Base-by-base conservation (phyloP, 345 rosid genomes). In the Reutealis trisperma region DNA sequence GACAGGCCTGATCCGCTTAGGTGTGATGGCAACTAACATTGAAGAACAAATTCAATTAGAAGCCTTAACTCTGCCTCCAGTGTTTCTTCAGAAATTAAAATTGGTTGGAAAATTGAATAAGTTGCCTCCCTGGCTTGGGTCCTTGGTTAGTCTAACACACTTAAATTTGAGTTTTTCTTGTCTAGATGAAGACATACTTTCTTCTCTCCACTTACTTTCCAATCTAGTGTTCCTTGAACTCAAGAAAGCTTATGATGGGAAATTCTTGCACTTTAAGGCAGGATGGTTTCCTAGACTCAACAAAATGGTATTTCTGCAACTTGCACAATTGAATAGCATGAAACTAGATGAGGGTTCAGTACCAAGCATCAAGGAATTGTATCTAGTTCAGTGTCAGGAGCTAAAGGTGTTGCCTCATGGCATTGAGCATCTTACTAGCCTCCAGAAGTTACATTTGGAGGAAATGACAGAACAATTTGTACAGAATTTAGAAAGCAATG, bases 41-140 rank as follows among this genome's bases (percentile, higher is more conserved):
- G 74, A 70, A 16, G 84, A 82, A 71, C 77, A 74, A 75, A 79
- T 82, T 49, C 70, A 75, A 37, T 57, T 82, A 75, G 82, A 78
- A 37, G 75, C 70, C 16, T 71, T 82, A 71, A 34, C 8, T 63
- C 7, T 14, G 51, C 75, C 85, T 32, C 82, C 82, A 9, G 5
- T 62, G 66, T 72, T 75, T 62, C 85, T 82, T 59, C 77, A 82
- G 71, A 78, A 78, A 49, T 77, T 82, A 37, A 75, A 72, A 21
- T n/a, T 82, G 77, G 49, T 78, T 3, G 85, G 85, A 37, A 32
- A 63, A 45, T 59, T 82, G 71, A 71, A 58, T 2, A 59, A 54
- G 54, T 49, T 78, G 65, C 82, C 85, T 49, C 60, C 73, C 18
- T 82, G 85, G 85, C 16, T 78, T 55, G 30, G 70, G 27, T 71